These are phyloP conservation scores for Silene conica DNA, from an alignment of 148 eudicot species.

Conservation along the genomic window DNA sequence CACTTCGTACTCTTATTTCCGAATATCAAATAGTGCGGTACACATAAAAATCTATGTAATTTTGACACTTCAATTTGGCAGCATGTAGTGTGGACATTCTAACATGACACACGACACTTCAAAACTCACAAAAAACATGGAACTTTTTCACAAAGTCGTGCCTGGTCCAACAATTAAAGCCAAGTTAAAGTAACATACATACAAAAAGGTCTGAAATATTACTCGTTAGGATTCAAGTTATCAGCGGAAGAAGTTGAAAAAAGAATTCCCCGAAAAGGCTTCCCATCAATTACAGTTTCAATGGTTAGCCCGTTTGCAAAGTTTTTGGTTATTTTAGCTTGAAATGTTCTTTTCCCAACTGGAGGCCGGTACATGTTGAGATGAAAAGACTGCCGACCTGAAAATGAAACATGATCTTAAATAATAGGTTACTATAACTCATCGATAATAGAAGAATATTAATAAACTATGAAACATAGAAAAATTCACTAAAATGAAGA, in stretches of 20 bases:
- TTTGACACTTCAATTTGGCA: no score
- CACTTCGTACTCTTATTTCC: no score
- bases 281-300: constrained; percentile 87
- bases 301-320: constrained; percentile 58
- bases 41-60: not conserved
- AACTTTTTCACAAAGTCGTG: not conserved
- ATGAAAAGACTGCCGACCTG: constrained; percentile 62
- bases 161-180: not conserved
- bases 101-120: no score
- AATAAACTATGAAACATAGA: not conserved
- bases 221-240: constrained; percentile 42
- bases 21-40: no score
- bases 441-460: not conserved
- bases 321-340: constrained; percentile 66
- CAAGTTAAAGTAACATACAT: not conserved
- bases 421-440: not conserved
- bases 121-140: not conserved
- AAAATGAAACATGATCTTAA: constrained; percentile 13
- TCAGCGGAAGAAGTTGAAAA: constrained; percentile 41
- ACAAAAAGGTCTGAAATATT: not conserved
- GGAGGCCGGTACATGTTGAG: constrained; percentile 58
- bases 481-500: not conserved
- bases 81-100: no score
- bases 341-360: constrained; percentile 75
- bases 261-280: constrained; percentile 75